Evolutionary conservation across 1,139 yeast species (phyloP).

Genomic region (Diutina siamensis): DNA sequence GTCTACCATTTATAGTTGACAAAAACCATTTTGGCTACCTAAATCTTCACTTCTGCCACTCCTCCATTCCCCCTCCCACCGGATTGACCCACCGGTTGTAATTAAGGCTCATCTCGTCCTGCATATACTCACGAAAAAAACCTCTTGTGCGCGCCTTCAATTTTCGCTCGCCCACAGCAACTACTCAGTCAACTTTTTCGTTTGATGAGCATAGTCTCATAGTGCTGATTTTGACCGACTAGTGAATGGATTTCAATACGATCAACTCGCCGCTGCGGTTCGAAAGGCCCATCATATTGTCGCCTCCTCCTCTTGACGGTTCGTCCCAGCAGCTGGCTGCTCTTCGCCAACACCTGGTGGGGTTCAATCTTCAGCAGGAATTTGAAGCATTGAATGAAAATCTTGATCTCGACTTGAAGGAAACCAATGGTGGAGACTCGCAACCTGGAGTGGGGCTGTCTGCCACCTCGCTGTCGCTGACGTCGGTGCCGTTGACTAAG

Average conservation of each 20-base stretch:
- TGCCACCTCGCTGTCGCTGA: neutral
- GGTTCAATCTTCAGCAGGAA: slow-evolving; percentile 35
- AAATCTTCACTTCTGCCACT: too few species aligned
- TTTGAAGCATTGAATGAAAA: slow-evolving; percentile 36
- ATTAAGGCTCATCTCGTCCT: slow-evolving; percentile 3
- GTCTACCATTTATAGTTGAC: too few species aligned
- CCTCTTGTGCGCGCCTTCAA: neutral
- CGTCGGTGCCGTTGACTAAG: slow-evolving; percentile 2
- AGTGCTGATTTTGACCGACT: neutral
- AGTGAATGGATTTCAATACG: slow-evolving; percentile 5
- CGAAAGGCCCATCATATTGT: slow-evolving; percentile 5
- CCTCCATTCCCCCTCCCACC: too few species aligned
- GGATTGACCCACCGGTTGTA: neutral
- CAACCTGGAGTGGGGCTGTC: neutral
- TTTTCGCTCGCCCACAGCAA: neutral
- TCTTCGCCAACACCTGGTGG: slow-evolving; percentile 15
- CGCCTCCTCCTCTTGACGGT: slow-evolving; percentile 5
- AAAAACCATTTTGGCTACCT: too few species aligned
- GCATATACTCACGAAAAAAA: neutral
- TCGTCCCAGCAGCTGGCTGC: slow-evolving; percentile 5
- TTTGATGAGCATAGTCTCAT: neutral
- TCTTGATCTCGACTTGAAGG: slow-evolving; percentile 31
- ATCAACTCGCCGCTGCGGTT: slow-evolving; percentile 5
- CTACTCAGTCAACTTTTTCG: neutral
- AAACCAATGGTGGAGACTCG: neutral